These are phyloP conservation scores for Physcomitrellopsis africana DNA, from an alignment of 225 moss, liverwort and hornwort genomes.

Conservation along the genomic window DNA sequence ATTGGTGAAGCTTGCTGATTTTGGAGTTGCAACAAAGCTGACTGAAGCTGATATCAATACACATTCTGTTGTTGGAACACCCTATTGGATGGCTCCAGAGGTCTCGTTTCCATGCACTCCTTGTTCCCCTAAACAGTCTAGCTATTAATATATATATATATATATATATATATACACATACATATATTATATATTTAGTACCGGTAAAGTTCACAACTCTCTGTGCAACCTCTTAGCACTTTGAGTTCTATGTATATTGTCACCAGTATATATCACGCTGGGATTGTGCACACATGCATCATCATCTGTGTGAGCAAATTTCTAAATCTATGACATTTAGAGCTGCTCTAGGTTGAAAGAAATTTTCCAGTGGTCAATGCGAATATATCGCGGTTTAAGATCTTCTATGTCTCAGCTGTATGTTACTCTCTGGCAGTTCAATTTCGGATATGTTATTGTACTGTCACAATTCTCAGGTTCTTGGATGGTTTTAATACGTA, in stretches of 20 bases:
- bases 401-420: not conserved
- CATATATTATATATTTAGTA: too few relatives aligned
- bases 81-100: slow-evolving; percentile 99
- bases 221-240: slow-evolving; percentile 1
- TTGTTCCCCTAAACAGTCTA: not conserved
- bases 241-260: not conserved
- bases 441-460: not conserved
- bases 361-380: slow-evolving; percentile 7
- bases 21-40: slow-evolving; percentile 96
- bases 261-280: slow-evolving; percentile 3
- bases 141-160: not conserved
- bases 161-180: too few relatives aligned
- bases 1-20: slow-evolving; percentile 92
- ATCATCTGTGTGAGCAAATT: slow-evolving; percentile 2
- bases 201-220: slow-evolving; percentile 3
- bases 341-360: slow-evolving; percentile 4
- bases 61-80: slow-evolving; percentile 98
- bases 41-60: slow-evolving; percentile 94
- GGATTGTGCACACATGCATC: not conserved
- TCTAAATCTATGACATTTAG: slow-evolving; percentile 4
- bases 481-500: slow-evolving; percentile 5
- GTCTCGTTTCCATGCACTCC: slow-evolving; percentile 39
- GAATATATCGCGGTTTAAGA: not conserved
- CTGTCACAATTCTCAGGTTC: slow-evolving; percentile 1
- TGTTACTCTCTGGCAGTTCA: not conserved